Evolutionary conservation across 2,329 filamentous ascomycete genomes (phyloP).

Genomic region (Paecilomyces dactylethromorphus): DNA sequence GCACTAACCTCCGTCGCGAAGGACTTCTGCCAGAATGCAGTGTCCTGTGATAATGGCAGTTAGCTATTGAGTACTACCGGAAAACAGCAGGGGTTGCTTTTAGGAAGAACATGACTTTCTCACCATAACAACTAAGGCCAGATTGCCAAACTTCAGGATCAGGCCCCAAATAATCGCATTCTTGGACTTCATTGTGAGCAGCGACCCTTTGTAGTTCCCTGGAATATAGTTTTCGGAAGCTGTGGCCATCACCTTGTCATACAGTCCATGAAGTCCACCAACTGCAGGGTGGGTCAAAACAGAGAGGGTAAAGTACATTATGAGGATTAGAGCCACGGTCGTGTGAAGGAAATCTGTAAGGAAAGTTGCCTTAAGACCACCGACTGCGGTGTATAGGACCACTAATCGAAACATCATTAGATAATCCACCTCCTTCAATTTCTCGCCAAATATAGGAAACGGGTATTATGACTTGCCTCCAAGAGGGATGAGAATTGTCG

Average conservation of each 20-base stretch:
- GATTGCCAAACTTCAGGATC: conserved; percentile 44
- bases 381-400: conserved; percentile 43
- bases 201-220: conserved; percentile 43
- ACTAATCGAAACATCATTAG: conserved; percentile 19
- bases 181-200: conserved; percentile 45
- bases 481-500: conserved; percentile 40
- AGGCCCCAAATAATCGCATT: conserved; percentile 39
- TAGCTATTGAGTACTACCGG: neutral
- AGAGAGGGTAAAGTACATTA: conserved; percentile 43
- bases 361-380: conserved; percentile 45
- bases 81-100: neutral
- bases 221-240: conserved; percentile 36
- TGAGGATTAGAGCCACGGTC: conserved; percentile 40
- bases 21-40: conserved; percentile 48
- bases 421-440: too few species aligned
- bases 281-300: conserved; percentile 39
- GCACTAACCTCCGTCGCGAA: conserved; percentile 44
- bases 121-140: conserved; percentile 45
- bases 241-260: conserved; percentile 41
- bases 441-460: neutral
- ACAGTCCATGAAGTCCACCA: conserved; percentile 38
- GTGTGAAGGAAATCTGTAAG: conserved; percentile 46
- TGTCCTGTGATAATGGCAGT: conserved; percentile 26
- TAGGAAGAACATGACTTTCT: neutral
- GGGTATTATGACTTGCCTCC: conserved; percentile 27